A percentile compares a stretch with the other conserved stretches of the same genome.
These are phyloP conservation scores for Bidens hawaiensis DNA, from an alignment of 140 eudicot genomes.

Conservation along the genomic window DNA sequence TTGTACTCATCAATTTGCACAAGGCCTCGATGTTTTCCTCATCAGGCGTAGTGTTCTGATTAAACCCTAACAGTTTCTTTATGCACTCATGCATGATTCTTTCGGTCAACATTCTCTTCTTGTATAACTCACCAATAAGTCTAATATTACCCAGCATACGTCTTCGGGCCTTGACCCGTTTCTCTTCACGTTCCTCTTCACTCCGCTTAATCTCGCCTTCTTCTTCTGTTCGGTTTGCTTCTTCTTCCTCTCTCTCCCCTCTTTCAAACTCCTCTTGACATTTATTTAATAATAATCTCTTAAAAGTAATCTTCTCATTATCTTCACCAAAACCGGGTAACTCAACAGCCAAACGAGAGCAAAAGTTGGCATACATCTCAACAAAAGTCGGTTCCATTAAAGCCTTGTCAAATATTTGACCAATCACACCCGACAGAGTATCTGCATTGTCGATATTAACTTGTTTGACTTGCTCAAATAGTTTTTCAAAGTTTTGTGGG, in stretches of 20 bases:
- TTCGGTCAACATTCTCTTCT: constrained; percentile 90
- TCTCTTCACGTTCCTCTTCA: constrained; percentile 63
- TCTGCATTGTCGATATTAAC: constrained; percentile 66
- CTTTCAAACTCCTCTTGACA: constrained; percentile 94
- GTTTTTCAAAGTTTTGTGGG: constrained; percentile 89
- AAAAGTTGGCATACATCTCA: constrained; percentile 89
- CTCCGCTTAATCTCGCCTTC: constrained; percentile 69
- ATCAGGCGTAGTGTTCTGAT: constrained; percentile 50
- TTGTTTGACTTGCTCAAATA: constrained; percentile 82
- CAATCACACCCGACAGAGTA: constrained; percentile 64
- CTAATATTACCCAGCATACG: constrained; percentile 81
- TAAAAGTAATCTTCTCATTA: constrained; percentile 68
- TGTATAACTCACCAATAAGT: constrained; percentile 75
- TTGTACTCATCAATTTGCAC: constrained; percentile 89
- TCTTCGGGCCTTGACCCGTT: constrained; percentile 51
- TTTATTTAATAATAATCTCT: constrained; percentile 67
- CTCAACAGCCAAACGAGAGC: constrained; percentile 63
- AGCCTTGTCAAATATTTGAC: constrained; percentile 84
- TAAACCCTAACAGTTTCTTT: constrained; percentile 51
- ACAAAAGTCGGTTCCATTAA: constrained; percentile 91
- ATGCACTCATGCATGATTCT: constrained; percentile 88
- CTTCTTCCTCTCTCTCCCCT: constrained; percentile 75
- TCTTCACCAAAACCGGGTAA: constrained; percentile 78
- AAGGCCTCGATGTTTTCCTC: constrained; percentile 81
- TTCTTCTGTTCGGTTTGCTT: constrained; percentile 71